These are phyloP conservation scores for Aureobasidium melanogenum DNA, from an alignment of 2,329 filamentous ascomycete genomes.

Conservation along the genomic window DNA sequence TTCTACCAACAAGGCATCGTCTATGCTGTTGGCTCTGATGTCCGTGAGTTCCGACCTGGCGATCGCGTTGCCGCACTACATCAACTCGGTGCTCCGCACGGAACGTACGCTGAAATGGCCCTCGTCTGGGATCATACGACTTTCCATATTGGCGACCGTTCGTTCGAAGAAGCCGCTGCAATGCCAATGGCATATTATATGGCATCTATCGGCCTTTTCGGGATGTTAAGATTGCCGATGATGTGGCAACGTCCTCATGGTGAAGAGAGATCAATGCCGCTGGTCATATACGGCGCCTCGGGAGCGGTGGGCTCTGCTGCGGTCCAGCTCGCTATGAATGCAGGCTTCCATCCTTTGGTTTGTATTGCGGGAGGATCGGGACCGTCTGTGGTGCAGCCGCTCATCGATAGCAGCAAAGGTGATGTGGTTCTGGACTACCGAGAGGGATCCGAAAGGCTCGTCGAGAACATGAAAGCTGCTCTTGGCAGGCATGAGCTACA, in stretches of 20 bases:
- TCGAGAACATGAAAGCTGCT: slow-evolving; percentile 17
- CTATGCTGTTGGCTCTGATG: slow-evolving; percentile 16
- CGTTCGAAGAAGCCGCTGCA: slow-evolving; percentile 42
- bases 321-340: background rate
- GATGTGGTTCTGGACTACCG: slow-evolving; percentile 55
- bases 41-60: slow-evolving; percentile 17
- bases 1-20: slow-evolving; percentile 9
- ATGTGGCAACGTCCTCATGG: slow-evolving; percentile 37
- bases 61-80: slow-evolving; percentile 26
- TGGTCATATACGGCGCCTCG: background rate
- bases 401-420: slow-evolving; percentile 33
- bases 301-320: background rate
- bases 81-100: slow-evolving; percentile 28
- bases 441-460: slow-evolving; percentile 23
- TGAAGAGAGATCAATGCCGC: slow-evolving; percentile 41
- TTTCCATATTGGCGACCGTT: slow-evolving; percentile 31
- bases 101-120: slow-evolving; percentile 36
- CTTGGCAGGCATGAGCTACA: slow-evolving; percentile 14
- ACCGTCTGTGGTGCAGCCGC: background rate
- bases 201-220: slow-evolving; percentile 43
- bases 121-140: slow-evolving; percentile 34
- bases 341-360: background rate
- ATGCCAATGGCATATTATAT: slow-evolving; percentile 50
- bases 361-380: background rate
- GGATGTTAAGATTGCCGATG: slow-evolving; percentile 37